These are phyloP conservation scores for Yarrowia divulgata DNA, from an alignment of 805 yeast species.

Conservation along the genomic window DNA sequence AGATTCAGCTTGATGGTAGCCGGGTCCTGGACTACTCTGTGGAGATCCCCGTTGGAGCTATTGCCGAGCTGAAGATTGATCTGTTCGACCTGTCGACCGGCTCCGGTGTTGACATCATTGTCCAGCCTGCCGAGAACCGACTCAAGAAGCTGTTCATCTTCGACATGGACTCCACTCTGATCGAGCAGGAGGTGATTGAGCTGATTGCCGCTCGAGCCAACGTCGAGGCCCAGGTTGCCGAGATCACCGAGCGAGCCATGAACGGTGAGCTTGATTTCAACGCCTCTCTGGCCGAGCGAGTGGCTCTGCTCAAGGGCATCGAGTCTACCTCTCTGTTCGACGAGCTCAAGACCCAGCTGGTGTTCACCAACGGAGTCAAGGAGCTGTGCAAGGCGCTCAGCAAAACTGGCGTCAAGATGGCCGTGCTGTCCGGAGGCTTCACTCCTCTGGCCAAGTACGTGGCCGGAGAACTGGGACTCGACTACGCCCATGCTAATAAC, in stretches of 20 bases:
- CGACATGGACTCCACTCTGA: slow-evolving; percentile 98
- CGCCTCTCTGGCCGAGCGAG: slow-evolving; percentile 79
- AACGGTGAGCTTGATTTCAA: slow-evolving; percentile 93
- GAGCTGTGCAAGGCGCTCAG: slow-evolving; percentile 72
- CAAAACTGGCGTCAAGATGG: slow-evolving; percentile 69
- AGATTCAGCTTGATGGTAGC: slow-evolving; percentile 44
- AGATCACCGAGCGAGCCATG: slow-evolving; percentile 93
- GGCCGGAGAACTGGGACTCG: slow-evolving; percentile 69
- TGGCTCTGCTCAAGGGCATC: slow-evolving; percentile 80
- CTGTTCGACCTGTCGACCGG: slow-evolving; percentile 46
- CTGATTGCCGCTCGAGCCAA: slow-evolving; percentile 92
- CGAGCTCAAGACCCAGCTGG: slow-evolving; percentile 70
- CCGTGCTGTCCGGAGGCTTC: slow-evolving; percentile 95
- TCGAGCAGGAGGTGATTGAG: slow-evolving; percentile 96
- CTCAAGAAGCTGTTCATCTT: slow-evolving; percentile 73
- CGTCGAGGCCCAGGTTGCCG: slow-evolving; percentile 86
- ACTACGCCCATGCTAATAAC: slow-evolving; percentile 87
- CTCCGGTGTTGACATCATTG: slow-evolving; percentile 53
- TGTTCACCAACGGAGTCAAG: slow-evolving; percentile 83
- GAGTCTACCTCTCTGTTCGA: slow-evolving; percentile 75
- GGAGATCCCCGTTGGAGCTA: slow-evolving; percentile 42
- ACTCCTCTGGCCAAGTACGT: slow-evolving; percentile 84
- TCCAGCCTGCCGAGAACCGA: slow-evolving; percentile 53
- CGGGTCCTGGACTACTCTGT: slow-evolving; percentile 54
- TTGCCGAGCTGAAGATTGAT: slow-evolving; percentile 41